Conservation (phyloP, 495 filamentous ascomycete species). For the Aspergillus nidulans region DNA sequence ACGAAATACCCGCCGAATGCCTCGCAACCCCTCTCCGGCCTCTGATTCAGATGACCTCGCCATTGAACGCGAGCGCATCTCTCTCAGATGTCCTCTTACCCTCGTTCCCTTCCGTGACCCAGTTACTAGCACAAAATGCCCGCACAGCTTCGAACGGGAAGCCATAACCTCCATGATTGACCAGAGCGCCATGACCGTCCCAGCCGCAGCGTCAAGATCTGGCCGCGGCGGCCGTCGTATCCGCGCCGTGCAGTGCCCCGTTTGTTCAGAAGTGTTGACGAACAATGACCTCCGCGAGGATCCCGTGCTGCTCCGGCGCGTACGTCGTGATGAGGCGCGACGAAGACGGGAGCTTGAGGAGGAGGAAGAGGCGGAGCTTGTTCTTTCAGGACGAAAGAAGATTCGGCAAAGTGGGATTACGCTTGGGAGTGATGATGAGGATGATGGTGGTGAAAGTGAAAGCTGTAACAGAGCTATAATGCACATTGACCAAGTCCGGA, state of each 20-base stretch:
- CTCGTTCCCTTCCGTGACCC: constrained; percentile 69
- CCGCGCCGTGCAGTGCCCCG: constrained; percentile 44
- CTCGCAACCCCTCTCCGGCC: constrained; percentile 4
- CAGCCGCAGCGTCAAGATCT: constrained; percentile 17
- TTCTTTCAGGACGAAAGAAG: neutral
- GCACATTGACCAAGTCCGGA: constrained; percentile 13
- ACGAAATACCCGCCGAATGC: constrained; percentile 6
- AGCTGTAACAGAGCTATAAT: constrained; percentile 14
- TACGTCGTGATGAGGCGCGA: constrained; percentile 34
- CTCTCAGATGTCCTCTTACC: constrained; percentile 78
- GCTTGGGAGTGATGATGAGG: constrained; percentile 23
- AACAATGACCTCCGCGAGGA: constrained; percentile 39
- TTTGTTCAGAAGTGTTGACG: constrained; percentile 40
- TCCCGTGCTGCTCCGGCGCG: constrained; percentile 38
- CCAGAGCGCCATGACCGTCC: constrained; percentile 24
- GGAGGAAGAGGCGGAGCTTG: constrained; percentile 25
- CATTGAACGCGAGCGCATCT: constrained; percentile 63
- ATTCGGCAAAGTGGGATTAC: constrained; percentile 20
- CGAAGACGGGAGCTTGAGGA: constrained; percentile 35
- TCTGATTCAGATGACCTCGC: constrained; percentile 61
- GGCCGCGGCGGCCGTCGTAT: constrained; percentile 10
- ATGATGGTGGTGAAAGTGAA: constrained; percentile 11
- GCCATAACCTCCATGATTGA: constrained; percentile 65
- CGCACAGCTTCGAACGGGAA: constrained; percentile 73
- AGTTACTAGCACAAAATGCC: constrained; percentile 69